Evolutionary conservation across 2,329 filamentous ascomycete genomes (phyloP).

Genomic region (Colletotrichum sp.): DNA sequence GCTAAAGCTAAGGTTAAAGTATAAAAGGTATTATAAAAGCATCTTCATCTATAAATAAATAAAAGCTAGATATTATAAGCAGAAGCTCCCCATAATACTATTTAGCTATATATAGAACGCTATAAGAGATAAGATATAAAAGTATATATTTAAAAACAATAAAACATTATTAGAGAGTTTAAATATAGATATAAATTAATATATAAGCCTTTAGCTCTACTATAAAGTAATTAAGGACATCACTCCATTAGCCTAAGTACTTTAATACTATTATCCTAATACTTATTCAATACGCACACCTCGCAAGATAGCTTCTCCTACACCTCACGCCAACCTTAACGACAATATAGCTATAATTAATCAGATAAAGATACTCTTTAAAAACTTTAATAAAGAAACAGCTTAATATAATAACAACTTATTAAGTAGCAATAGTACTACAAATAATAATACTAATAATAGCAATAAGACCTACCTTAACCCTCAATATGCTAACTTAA

Average conservation of each 20-base stretch:
- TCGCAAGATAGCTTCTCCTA: not conserved
- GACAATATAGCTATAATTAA: not conserved
- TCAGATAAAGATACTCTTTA: not conserved
- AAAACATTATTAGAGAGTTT: not conserved
- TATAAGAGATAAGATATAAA: too few species aligned
- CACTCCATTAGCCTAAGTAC: too few species aligned
- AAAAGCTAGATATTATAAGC: too few species aligned
- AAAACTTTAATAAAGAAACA: not conserved
- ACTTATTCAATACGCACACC: not conserved
- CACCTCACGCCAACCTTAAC: not conserved
- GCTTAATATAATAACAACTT: not conserved
- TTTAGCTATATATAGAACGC: too few species aligned
- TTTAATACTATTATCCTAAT: not conserved
- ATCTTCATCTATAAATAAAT: too few species aligned
- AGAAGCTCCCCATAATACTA: too few species aligned
- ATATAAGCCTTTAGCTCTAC: too few species aligned
- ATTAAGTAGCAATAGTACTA: not conserved
- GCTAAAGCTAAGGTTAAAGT: not conserved
- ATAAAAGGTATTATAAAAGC: too few species aligned
- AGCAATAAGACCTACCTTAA: not conserved
- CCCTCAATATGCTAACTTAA: not conserved
- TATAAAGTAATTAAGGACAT: too few species aligned
- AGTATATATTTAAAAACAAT: too few species aligned
- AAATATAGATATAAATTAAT: not conserved
- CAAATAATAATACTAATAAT: not conserved